Conservation (phyloP, 2,329 filamentous ascomycete species). For the Cyphellophora europaea region DNA sequence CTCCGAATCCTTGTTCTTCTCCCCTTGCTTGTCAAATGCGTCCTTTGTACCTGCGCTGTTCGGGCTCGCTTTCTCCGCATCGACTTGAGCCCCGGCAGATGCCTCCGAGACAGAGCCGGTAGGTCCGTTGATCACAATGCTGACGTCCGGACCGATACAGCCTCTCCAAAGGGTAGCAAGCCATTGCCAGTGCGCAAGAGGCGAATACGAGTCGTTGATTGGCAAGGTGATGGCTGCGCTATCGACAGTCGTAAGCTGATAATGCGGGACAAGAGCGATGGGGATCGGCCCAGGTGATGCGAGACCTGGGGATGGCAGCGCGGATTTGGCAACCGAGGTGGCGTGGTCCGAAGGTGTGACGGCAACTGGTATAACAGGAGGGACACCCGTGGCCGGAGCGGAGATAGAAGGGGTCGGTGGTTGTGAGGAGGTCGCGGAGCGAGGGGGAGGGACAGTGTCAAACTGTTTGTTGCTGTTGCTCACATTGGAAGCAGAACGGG, state of each 20-base stretch:
- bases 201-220: constrained; percentile 66
- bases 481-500: constrained; percentile 1
- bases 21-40: no score
- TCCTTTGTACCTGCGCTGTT: no score
- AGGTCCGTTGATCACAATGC: constrained; percentile 35
- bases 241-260: constrained; percentile 71
- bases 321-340: background rate
- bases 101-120: no score
- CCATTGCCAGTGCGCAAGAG: constrained; percentile 96
- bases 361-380: constrained; percentile 6
- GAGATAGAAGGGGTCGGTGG: constrained; percentile 19
- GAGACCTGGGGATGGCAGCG: background rate
- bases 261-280: constrained; percentile 68
- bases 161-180: constrained; percentile 90
- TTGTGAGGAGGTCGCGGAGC: constrained; percentile 7
- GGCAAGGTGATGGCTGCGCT: constrained; percentile 63
- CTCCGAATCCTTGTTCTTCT: no score
- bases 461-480: constrained; percentile 1
- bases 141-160: constrained; percentile 65
- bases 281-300: constrained; percentile 37
- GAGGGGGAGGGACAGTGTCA: constrained; percentile 2
- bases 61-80: no score
- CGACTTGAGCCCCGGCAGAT: no score
- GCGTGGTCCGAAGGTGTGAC: background rate
- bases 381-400: constrained; percentile 13